A percentile compares a stretch with the other conserved stretches of the same genome.
These are phyloP conservation scores for Edaphochlamys debaryana DNA, from an alignment of 139 green algal species.

Conservation along the genomic window DNA sequence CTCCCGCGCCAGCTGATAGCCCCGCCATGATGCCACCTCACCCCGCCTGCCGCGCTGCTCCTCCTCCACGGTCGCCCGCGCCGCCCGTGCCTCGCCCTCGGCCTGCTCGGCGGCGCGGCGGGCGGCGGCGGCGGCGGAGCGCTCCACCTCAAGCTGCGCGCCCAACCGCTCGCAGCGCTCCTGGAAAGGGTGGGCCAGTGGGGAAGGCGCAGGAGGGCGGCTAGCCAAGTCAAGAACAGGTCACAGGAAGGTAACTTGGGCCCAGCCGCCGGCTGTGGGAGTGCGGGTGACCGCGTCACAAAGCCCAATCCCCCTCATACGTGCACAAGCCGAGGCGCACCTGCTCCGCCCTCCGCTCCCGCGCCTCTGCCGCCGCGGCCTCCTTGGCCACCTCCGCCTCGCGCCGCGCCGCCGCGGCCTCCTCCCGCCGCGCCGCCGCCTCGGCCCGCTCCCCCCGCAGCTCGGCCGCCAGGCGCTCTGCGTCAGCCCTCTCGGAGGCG, in stretches of 20 bases:
- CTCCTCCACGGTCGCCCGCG: conserved; percentile 11
- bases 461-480: conserved; percentile 20
- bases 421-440: conserved; percentile 20
- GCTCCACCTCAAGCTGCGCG: conserved; percentile 33
- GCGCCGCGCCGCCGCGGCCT: conserved; percentile 15
- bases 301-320: no score
- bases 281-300: no score
- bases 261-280: no score
- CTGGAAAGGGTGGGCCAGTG: background rate
- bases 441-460: conserved; percentile 13
- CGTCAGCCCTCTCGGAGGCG: background rate
- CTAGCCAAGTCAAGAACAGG: no score
- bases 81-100: conserved; percentile 14
- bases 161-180: conserved; percentile 19
- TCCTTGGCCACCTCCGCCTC: conserved; percentile 28
- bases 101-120: conserved; percentile 3
- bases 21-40: background rate
- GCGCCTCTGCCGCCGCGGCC: conserved; percentile 18
- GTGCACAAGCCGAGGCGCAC: background rate
- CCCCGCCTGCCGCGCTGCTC: conserved; percentile 23
- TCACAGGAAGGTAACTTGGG: no score
- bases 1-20: no score
- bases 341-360: conserved; percentile 27
- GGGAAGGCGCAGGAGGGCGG: no score
- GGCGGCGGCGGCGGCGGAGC: background rate